Evolutionary conservation across 2,329 filamentous ascomycete genomes (phyloP).

Genomic region (Paecilomyces formosus): DNA sequence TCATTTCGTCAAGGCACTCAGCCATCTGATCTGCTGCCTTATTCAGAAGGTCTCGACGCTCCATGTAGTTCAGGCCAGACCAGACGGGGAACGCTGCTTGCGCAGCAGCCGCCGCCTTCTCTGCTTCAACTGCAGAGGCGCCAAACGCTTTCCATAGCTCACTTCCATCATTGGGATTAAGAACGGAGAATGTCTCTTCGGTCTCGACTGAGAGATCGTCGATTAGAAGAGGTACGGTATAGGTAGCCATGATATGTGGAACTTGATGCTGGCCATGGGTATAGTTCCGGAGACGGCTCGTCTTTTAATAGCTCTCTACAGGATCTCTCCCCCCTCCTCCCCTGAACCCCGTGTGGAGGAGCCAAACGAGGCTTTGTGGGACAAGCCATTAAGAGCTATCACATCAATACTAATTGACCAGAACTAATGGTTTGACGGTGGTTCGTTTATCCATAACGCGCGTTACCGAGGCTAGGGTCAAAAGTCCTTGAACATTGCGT

Average conservation of each 20-base stretch:
- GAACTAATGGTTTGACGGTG: not conserved
- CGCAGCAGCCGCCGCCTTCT: not conserved
- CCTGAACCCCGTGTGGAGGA: not conserved
- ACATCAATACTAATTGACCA: not conserved
- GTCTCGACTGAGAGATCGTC: not conserved
- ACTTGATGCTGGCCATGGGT: not conserved
- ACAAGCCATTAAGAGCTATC: not conserved
- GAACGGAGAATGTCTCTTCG: not conserved
- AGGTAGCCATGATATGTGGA: not conserved
- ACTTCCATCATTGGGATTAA: not conserved
- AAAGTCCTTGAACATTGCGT: not conserved
- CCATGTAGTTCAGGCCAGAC: not conserved
- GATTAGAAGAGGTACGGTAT: not conserved
- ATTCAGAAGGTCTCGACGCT: not conserved
- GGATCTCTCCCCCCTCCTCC: not conserved
- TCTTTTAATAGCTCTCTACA: not conserved
- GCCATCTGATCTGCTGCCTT: not conserved
- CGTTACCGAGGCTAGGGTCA: not conserved
- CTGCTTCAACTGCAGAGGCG: not conserved
- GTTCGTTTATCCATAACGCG: not conserved
- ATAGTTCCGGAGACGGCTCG: not conserved
- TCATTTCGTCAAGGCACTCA: not conserved
- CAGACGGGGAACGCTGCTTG: not conserved
- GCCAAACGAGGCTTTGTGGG: not conserved
- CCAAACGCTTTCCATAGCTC: not conserved